Evolutionary conservation across 192 early-diverging fungal genomes (phyloP), one percentile per base, ranked within the genome.

Genomic region (Backusella circina): DNA sequence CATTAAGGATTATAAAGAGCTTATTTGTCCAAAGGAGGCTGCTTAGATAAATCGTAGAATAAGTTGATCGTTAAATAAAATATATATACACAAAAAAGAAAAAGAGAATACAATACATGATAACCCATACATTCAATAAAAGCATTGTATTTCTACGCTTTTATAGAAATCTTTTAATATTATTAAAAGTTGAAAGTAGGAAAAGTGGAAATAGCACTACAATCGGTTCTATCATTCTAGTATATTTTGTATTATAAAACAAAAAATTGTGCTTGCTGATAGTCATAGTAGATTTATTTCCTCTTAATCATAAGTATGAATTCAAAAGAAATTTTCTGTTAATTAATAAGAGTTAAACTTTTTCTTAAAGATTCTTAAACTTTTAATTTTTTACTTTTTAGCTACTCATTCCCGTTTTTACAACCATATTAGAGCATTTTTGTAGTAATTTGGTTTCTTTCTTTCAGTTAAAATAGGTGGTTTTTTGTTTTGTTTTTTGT

Each of bases 1-100:
- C 75, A 96, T 93, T 87, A 94, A 89, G 86, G 90, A 92, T 33
- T 95, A 95, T 82, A 92, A 92, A 83, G 80, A 70, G 1, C 12
- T 70, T 70, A 70, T 70, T 28, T 70, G 69, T 70, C 69, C 69
- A 37, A 70, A 70, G 69, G 69, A 70, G 2, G 28, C 39, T 9
- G 39, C 39, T 44, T 70, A 70, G 37, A 41, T 61, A 28, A 26
- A 61, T 61, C 54, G 54, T 57, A 57, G 23, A 57, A 57, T 57
- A 57, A 28, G 21, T 12, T 26, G 9, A 12, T 57, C 21, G 16
- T 23, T 57, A 57, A 57, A 57, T 57, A 57, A 57, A 26, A 26
- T 6, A 3, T 9, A 57, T 57, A 57, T 23, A 57, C n/a, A 57
- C n/a, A 57, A 57, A 57, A 57, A 57, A 51, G 21, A 26, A 28